Evolutionary conservation across 1,284 basidiomycete species (phyloP).

Genomic region (Boletellus deceptivus): DNA sequence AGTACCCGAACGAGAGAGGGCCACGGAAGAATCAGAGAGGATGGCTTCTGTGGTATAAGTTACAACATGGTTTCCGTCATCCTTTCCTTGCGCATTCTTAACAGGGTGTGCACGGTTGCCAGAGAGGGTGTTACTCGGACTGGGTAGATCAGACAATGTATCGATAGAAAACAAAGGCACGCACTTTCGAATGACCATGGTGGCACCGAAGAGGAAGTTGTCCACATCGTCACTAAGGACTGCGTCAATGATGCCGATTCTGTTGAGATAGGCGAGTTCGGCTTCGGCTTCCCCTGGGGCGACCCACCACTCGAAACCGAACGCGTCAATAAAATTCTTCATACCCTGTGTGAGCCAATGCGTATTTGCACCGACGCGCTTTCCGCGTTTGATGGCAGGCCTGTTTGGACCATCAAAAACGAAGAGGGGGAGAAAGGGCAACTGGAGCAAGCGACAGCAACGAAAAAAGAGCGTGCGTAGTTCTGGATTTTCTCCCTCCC

Average conservation of each 20-base stretch:
- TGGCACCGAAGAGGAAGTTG: conserved; percentile 87
- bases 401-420: conserved; percentile 92
- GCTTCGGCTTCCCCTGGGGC: conserved; percentile 97
- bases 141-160: conserved; percentile 30
- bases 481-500: conserved; percentile 77
- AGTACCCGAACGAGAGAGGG: conserved; percentile 70
- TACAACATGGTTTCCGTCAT: conserved; percentile 73
- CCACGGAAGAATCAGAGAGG: conserved; percentile 48
- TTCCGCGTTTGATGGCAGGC: conserved; percentile 81
- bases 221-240: conserved; percentile 94
- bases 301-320: conserved; percentile 85
- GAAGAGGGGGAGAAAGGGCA: conserved; percentile 85
- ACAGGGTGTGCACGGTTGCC: conserved; percentile 62
- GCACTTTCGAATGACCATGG: conserved; percentile 76
- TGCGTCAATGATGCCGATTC: conserved; percentile 81
- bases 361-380: conserved; percentile 59
- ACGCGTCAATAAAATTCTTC: conserved; percentile 81
- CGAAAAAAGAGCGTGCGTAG: conserved; percentile 74
- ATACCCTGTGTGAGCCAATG: conserved; percentile 67
- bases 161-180: conserved; percentile 16
- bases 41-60: conserved; percentile 62
- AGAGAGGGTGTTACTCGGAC: conserved; percentile 70
- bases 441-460: conserved; percentile 69
- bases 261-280: conserved; percentile 86
- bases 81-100: conserved; percentile 62